Evolutionary conservation across 164 flowering plant genomes (phyloP), one percentile per base, ranked within the genome.

Genomic region (Macadamia integrifolia): DNA sequence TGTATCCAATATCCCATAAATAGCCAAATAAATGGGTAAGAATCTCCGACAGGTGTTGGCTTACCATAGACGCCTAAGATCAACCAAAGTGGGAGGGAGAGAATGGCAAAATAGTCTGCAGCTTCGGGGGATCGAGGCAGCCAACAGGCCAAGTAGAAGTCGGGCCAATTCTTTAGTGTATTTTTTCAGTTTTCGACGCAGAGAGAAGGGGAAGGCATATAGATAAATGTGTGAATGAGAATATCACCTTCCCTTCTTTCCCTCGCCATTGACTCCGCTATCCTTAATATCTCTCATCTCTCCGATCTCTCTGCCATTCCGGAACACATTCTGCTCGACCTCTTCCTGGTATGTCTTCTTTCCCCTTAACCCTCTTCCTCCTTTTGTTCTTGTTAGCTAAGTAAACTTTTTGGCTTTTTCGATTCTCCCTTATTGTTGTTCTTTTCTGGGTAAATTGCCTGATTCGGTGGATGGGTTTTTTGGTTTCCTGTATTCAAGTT

Each of bases 291-390:
- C 75, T 76, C 88, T 65, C 57, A 31, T 55, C 49, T 84, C 77
- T 74, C 87, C n/a, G 96, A 90, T 81, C 88, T 90, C 76, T 88
- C 96, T 23, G 61, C 79, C 40, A 69, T 90, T 55, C 92, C 96
- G 10, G 90, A 85, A 64, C 96, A 83, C 78, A 77, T 90, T 72
- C 86, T 86, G 35, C 68, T 81, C 74, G 88, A 88, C 3, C 89
- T 86, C 78, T 83, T 90, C 69, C 71, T 72, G 87, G 92, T 87
- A 71, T 52, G 28, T 40, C 69, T 29, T 8, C 32, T 63, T 67
- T 35, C 40, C 5, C 40, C 5, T 35, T 35, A 35, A 2, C 71
- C 65, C 67, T 76, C 69, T 60, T 55, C 64, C 70, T 56, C 15
- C 49, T 46, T 46, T 46, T 11, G 13, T 46, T 46, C 50, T 46